A percentile compares a stretch with the other conserved stretches of the same genome.
Conservation (phyloP, 1,139 yeast species). For the Arxiozyma slooffiae region DNA sequence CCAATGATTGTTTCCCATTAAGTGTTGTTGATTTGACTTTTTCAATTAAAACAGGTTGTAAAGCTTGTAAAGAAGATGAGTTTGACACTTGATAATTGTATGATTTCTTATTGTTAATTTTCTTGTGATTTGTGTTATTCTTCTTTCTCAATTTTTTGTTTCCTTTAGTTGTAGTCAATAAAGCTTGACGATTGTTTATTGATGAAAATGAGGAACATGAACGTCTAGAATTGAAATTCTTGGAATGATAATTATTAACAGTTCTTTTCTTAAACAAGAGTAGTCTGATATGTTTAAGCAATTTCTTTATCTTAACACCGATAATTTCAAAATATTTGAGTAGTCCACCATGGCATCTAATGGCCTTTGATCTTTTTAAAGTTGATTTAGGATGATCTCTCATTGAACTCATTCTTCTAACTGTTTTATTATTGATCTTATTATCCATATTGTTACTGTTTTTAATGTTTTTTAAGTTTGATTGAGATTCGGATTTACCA, state of each 20-base stretch:
- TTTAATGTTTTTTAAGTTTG: background rate
- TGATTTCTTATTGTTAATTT: background rate
- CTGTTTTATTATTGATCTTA: background rate
- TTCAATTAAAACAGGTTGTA: conserved; percentile 2
- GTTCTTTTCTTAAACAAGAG: background rate
- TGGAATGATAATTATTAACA: background rate
- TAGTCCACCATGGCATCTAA: conserved; percentile 29
- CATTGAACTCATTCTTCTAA: conserved; percentile 3
- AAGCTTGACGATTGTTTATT: background rate
- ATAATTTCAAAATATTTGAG: conserved; percentile 22
- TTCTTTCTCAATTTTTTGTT: background rate
- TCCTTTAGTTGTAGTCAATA: background rate
- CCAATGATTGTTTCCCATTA: background rate
- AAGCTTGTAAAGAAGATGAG: conserved; percentile 1
- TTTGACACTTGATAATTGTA: background rate
- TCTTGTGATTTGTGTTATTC: background rate
- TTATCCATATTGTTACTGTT: background rate
- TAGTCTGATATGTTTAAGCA: conserved; percentile 8
- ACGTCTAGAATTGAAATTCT: background rate
- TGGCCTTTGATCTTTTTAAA: conserved; percentile 28
- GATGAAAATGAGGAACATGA: background rate
- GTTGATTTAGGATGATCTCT: conserved; percentile 7
- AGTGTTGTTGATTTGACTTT: background rate
- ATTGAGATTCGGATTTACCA: background rate
- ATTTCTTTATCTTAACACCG: conserved; percentile 18